Evolutionary conservation across 2,329 filamentous ascomycete species (phyloP), one percentile per base, ranked within the genome.

Genomic region (Aspergillus clavatus): DNA sequence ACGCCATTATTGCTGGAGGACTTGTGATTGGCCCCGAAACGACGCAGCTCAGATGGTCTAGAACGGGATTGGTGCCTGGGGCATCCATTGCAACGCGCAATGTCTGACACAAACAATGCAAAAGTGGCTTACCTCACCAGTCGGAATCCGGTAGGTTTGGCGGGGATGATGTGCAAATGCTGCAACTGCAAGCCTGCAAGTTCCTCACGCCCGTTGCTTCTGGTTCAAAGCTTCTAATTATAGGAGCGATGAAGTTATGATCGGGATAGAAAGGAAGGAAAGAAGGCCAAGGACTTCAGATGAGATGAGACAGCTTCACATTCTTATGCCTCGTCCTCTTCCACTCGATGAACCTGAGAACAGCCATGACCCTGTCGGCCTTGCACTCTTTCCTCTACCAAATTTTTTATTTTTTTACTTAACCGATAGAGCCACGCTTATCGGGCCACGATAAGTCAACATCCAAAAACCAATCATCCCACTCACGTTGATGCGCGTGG

Each of bases 361-460:
- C n/a, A 33, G 29, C 29, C 5, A 18, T 8, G 29, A 33, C 14
- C 29, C 29, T 31, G 11, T 16, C n/a, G 7, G n/a, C n/a, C 18
- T 14, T 40, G 10, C 11, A 23, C 16, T 35, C 35, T 39, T n/a
- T 23, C 7, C 24, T 18, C 27, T 39, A 33, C 22, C 42, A 26
- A 41, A 19, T 43, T 29, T 42, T 21, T 28, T 8, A 41, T 40
- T 53, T 52, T 46, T 38, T 11, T 35, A 26, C n/a, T 35, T 51
- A 52, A 51, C 52, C 52, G 52, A 54, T 50, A 40, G 47, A 53
- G 42, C 47, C 52, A 54, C 50, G 52, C 50, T 51, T 52, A 53
- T 54, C 50, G 39, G 43, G 39, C 31, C 29, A 35, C 23, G 28
- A 37, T 40, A 45, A 35, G 6, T 18, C 14, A 18, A 39, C n/a